These are phyloP conservation scores for Pseudogymnoascus sp. DNA, from an alignment of 2,329 filamentous ascomycete genomes.

Conservation along the genomic window DNA sequence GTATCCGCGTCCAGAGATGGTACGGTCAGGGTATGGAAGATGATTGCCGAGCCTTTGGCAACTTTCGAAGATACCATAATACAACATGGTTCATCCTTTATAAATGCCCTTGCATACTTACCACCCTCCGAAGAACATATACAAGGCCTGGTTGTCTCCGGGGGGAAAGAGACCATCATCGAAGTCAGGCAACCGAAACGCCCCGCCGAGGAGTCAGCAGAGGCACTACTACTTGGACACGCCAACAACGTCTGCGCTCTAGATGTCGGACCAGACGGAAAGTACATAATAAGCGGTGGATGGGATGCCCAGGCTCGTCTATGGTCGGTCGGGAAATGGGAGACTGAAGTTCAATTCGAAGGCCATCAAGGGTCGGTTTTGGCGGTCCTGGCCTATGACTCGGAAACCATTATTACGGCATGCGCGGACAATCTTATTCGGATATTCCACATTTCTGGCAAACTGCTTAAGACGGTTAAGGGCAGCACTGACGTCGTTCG, in stretches of 20 bases:
- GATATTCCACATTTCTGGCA: slow-evolving; percentile 64
- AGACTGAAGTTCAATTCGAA: slow-evolving; percentile 62
- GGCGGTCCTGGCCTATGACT: slow-evolving; percentile 81
- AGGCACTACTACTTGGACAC: slow-evolving; percentile 81
- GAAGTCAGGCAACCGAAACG: slow-evolving; percentile 73
- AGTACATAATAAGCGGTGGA: slow-evolving; percentile 78
- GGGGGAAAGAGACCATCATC: slow-evolving; percentile 87
- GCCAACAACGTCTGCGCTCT: slow-evolving; percentile 81
- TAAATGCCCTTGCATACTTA: slow-evolving; percentile 78
- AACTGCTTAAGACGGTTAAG: slow-evolving; percentile 57
- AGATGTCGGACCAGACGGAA: slow-evolving; percentile 66
- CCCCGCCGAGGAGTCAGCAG: slow-evolving; percentile 66
- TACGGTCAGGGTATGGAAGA: slow-evolving; percentile 81
- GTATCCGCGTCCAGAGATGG: slow-evolving; percentile 88
- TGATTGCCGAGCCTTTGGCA: slow-evolving; percentile 58
- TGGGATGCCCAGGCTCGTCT: slow-evolving; percentile 88
- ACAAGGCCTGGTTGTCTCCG: slow-evolving; percentile 77
- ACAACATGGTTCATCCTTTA: slow-evolving; percentile 74
- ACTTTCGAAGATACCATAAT: slow-evolving; percentile 72
- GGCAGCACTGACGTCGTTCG: slow-evolving; percentile 78
- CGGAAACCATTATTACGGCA: slow-evolving; percentile 77
- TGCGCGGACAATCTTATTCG: slow-evolving; percentile 88
- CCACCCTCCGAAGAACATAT: slow-evolving; percentile 58
- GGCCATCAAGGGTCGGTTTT: slow-evolving; percentile 82
- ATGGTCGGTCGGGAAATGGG: slow-evolving; percentile 84